phyloP scores from a whole-genome alignment of 2,329 filamentous ascomycete species.

The Purpureocillium takamizusanense region DNA sequence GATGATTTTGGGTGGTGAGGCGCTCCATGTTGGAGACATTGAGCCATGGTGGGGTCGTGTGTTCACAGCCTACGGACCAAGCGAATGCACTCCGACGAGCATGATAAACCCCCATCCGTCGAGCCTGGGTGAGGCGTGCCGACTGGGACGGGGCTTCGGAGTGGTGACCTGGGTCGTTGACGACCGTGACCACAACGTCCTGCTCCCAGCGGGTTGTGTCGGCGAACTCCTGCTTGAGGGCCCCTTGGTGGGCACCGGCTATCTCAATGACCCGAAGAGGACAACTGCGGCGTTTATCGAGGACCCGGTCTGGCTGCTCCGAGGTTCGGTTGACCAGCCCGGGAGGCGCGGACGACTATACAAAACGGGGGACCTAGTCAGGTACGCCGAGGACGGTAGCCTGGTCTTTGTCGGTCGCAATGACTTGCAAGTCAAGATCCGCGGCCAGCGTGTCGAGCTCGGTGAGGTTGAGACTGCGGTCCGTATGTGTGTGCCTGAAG shows the following conservation, averaged over 20 bases:
- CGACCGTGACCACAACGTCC: constrained; percentile 11
- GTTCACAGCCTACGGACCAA: constrained; percentile 8
- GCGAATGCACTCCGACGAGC: constrained; percentile 10
- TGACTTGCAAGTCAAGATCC: constrained; percentile 40
- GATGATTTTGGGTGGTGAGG: constrained; percentile 32
- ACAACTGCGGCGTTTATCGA: constrained; percentile 36
- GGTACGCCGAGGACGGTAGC: constrained; percentile 15
- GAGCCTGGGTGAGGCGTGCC: neutral
- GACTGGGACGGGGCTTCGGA: neutral
- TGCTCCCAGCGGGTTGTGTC: constrained; percentile 15
- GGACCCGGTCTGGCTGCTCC: constrained; percentile 27
- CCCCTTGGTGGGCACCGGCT: constrained; percentile 38
- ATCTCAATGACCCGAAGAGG: constrained; percentile 34
- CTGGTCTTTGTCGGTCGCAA: constrained; percentile 27
- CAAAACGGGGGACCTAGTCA: constrained; percentile 25
- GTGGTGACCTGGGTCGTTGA: constrained; percentile 19
- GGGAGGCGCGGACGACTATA: constrained; percentile 21
- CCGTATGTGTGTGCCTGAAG: too few relatives aligned
- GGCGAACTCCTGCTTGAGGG: constrained; percentile 29
- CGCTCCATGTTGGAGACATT: constrained; percentile 14
- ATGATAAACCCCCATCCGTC: constrained; percentile 1
- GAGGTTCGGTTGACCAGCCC: constrained; percentile 14
- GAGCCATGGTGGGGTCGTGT: neutral
- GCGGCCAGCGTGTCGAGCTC: constrained; percentile 39
- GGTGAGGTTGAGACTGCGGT: constrained; percentile 17